Conservation (phyloP, 2,329 filamentous ascomycete species). For the Mycosphaerella sp. region DNA sequence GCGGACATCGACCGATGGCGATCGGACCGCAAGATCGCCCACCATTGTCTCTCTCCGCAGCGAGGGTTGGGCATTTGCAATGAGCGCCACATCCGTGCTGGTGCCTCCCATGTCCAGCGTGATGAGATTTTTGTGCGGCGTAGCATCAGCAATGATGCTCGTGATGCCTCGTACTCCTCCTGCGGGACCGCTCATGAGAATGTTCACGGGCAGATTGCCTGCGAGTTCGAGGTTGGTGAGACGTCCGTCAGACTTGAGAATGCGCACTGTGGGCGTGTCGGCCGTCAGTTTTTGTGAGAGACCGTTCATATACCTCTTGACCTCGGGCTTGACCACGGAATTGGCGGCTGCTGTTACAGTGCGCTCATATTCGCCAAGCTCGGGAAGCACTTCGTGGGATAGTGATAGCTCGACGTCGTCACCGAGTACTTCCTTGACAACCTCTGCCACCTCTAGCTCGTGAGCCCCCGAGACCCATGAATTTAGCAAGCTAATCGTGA, state of each 20-base stretch:
- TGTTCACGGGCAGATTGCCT: slow-evolving; percentile 24
- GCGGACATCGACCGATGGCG: slow-evolving; percentile 24
- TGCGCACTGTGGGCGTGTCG: slow-evolving; percentile 22
- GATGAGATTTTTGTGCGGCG: slow-evolving; percentile 26
- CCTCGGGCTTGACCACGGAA: slow-evolving; percentile 27
- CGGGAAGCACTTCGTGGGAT: slow-evolving; percentile 24
- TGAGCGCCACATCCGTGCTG: slow-evolving; percentile 25
- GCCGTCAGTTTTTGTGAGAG: slow-evolving; percentile 23
- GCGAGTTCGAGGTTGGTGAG: slow-evolving; percentile 24
- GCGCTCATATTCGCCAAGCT: slow-evolving; percentile 27
- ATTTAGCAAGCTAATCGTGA: slow-evolving; percentile 26
- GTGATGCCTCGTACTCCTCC: slow-evolving; percentile 26
- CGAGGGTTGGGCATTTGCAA: slow-evolving; percentile 23
- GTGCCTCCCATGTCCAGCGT: slow-evolving; percentile 28
- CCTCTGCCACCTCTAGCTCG: slow-evolving; percentile 22
- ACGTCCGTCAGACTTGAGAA: slow-evolving; percentile 26
- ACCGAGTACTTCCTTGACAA: slow-evolving; percentile 25
- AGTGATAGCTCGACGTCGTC: slow-evolving; percentile 24
- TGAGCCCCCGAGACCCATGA: slow-evolving; percentile 27
- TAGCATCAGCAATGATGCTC: slow-evolving; percentile 26
- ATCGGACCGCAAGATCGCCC: slow-evolving; percentile 25
- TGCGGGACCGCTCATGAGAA: slow-evolving; percentile 27
- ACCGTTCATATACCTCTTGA: slow-evolving; percentile 25
- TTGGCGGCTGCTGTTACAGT: slow-evolving; percentile 26
- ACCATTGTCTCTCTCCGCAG: slow-evolving; percentile 26